Base-by-base conservation (phyloP, 1,284 basidiomycete genomes). In the Tylopilus orsonianus region DNA sequence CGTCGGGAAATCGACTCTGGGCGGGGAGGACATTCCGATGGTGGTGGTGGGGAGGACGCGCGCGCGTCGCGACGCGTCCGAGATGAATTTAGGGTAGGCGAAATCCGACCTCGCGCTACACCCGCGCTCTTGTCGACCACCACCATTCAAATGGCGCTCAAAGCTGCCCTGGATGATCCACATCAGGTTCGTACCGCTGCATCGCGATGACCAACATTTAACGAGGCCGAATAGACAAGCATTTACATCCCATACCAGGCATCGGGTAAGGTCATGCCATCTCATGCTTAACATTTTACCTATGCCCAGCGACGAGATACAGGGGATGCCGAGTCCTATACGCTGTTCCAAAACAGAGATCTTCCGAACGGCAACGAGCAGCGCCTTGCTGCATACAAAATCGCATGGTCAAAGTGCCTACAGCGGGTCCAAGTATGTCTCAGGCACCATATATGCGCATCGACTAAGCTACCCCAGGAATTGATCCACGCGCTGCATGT, bases 21-120 rank as follows among this genome's bases (percentile, higher is more conserved):
- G 81, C 20, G 85, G 83, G 35, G 83, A 86, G 9, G 85, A 85
- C 85, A 87, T 87, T n/a, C n/a, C n/a, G 41, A 8, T 9, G 32
- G 23, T 13, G 13, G 18, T 23, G n/a, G 24, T 44, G 20, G 30
- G 47, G 49, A 46, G 53, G 56, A 55, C 48, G 53, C 41, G 44
- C 54, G 60, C 71, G 71, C 71, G 77, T 68, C 75, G 74, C 74
- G 77, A 69, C 74, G 73, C 75, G 76, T 69, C 47, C 56, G 36
- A 56, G 49, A 36, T 34, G 6, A 2, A 36, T 66, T 69, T 61
- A 69, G 63, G 66, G 63, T 53, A 66, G 65, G 65, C 44, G n/a
- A n/a, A n/a, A n/a, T n/a, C n/a, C n/a, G n/a, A n/a, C n/a, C n/a
- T n/a, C 36, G 36, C 12, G 18, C n/a, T 20, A 20, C 34, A 35